Evolutionary conservation across 768 basidiomycete genomes (phyloP).

Genomic region (Porpolomopsis calyptriformis): DNA sequence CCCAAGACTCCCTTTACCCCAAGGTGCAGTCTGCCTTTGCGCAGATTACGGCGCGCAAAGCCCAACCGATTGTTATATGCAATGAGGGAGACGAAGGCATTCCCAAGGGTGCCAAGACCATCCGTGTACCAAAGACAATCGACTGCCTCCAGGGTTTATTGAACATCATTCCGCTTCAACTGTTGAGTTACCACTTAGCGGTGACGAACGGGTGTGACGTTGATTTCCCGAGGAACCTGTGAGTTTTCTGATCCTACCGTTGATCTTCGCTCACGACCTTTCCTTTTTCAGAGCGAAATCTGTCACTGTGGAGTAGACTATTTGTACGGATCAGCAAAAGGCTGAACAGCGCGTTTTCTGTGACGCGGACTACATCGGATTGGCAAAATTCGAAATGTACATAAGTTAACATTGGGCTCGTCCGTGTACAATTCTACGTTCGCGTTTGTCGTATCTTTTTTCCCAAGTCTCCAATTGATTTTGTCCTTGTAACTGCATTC

Average conservation of each 20-base stretch:
- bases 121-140: conserved; percentile 89
- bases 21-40: conserved; percentile 95
- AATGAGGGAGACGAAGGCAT: conserved; percentile 85
- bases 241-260: conserved; percentile 22
- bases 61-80: conserved; percentile 89
- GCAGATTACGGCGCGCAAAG: conserved; percentile 96
- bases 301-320: conserved; percentile 56
- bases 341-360: no score
- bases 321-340: no score
- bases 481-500: no score
- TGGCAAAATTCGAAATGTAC: no score
- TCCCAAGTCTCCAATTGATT: no score
- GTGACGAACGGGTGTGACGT: conserved; percentile 95
- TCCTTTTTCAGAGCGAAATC: conserved; percentile 52
- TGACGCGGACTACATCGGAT: no score
- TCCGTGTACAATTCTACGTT: no score
- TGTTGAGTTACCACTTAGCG: conserved; percentile 93
- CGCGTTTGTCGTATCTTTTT: no score
- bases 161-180: conserved; percentile 93
- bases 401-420: no score
- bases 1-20: conserved; percentile 93
- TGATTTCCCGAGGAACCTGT: conserved; percentile 96
- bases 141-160: conserved; percentile 92
- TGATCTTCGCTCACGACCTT: conserved; percentile 7
- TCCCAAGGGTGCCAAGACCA: conserved; percentile 65